These are phyloP conservation scores for Pholiota microspora DNA, from an alignment of 768 basidiomycete genomes.

Conservation along the genomic window DNA sequence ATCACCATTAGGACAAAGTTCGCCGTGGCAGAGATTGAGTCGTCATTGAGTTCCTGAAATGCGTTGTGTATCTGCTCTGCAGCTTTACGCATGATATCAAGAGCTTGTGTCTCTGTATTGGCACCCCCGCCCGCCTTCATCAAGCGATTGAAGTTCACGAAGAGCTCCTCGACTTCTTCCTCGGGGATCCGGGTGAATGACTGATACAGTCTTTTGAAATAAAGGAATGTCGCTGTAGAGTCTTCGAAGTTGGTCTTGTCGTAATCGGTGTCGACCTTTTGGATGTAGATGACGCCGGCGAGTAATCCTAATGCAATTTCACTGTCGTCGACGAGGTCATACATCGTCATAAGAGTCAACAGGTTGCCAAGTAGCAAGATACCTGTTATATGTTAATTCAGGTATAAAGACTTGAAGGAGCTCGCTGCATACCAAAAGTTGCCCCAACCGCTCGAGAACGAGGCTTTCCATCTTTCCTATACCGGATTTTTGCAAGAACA, in stretches of 20 bases:
- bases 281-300: constrained; percentile 28
- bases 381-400: constrained; percentile 4
- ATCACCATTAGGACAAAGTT: constrained; percentile 23
- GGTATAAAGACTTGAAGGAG: background rate
- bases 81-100: constrained; percentile 23
- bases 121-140: constrained; percentile 18
- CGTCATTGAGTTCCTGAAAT: constrained; percentile 21
- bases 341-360: constrained; percentile 18
- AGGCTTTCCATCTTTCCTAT: constrained; percentile 33
- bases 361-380: constrained; percentile 17
- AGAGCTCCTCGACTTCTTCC: constrained; percentile 21
- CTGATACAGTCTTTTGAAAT: constrained; percentile 28
- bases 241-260: constrained; percentile 24
- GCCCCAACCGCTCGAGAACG: constrained; percentile 32
- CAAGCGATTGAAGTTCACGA: constrained; percentile 22
- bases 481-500: constrained; percentile 27
- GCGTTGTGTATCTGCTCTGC: constrained; percentile 29
- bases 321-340: constrained; percentile 26
- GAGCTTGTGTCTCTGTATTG: constrained; percentile 19
- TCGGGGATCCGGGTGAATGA: constrained; percentile 16
- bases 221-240: constrained; percentile 15
- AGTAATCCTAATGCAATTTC: constrained; percentile 26
- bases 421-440: constrained; percentile 25
- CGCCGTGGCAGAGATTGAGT: constrained; percentile 17
- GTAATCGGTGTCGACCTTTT: constrained; percentile 27